Evolutionary conservation across 148 eudicot species (phyloP).

Genomic region (Vaccinium macrocarpon): DNA sequence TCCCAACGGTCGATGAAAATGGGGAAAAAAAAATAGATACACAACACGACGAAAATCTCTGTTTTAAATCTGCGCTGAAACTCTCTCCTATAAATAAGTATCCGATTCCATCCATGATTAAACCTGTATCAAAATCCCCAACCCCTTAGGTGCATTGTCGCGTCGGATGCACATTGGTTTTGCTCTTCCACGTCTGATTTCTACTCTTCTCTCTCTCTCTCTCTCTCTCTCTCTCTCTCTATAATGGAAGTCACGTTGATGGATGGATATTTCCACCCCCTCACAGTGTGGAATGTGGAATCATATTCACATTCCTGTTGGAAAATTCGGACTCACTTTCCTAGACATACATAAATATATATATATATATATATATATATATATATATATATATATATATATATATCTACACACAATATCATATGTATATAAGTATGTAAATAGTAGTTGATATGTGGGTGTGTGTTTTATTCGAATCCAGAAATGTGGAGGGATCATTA

Average conservation of each 20-base stretch:
- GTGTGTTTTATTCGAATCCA: neutral
- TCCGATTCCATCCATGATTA: neutral
- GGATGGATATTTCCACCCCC: neutral
- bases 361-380: no score
- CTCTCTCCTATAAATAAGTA: neutral
- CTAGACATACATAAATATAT: neutral
- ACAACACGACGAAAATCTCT: no score
- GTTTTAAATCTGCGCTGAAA: no score
- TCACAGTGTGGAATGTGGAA: neutral
- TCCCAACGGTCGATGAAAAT: no score
- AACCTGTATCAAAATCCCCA: neutral
- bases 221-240: neutral
- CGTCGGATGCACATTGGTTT: neutral
- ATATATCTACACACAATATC: neutral
- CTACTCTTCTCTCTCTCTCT: conserved; percentile 5
- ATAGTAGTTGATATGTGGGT: neutral
- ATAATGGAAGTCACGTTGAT: neutral
- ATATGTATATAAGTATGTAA: neutral
- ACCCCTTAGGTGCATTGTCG: neutral
- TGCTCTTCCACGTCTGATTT: conserved; percentile 14
- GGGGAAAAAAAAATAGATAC: no score
- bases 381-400: neutral
- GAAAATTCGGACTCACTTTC: conserved; percentile 5
- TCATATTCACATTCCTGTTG: conserved; percentile 15
- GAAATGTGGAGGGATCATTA: neutral